Evolutionary conservation across 225 moss, liverwort and hornwort genomes (phyloP), one percentile per base, ranked within the genome.

Genomic region (Pseudisothecium myosuroides): DNA sequence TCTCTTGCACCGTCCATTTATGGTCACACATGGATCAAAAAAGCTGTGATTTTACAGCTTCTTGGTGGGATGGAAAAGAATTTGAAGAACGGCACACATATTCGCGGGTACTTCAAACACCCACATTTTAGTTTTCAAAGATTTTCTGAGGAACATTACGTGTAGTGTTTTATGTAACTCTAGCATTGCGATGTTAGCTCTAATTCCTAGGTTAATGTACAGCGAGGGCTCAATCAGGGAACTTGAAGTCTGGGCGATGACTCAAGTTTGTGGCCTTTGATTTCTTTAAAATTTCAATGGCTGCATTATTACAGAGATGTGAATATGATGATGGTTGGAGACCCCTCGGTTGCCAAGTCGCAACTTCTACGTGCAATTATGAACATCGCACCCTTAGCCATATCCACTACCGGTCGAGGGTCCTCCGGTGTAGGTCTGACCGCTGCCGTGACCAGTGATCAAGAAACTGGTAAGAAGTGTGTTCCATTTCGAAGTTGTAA

Each of bases 301-400:
- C 41, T 68, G 34, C 69, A 43, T 21, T 17, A n/a, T 80, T 89
- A 89, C 88, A 96, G 97, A 69, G 96, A 97, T 89, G 94, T 97
- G 75, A 97, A 97, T 90, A 90, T 96, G 89, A 97, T 97, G 97
- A 96, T 97, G 96, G 97, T 97, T 78, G 97, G 97, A 82, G 96
- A 97, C 67, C 97, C 97, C n/a, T 97, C 96, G 55, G 96, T 97
- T 81, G 96, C 96, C 62, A 97, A 97, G 90, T 97, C 96, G 43
- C 97, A 97, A 89, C 96, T 97, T 81, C 89, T 96, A 37, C 94
- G 96, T 58, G 95, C 96, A 59, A 94, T 96, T 34, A 95, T 96
- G 96, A 96, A 97, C 61, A 97, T 96, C 77, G 95, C 97, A 74
- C 97, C 96, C 17, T 89, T 96, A 74, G 94, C 97, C 55, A 97